phyloP scores from a whole-genome alignment of 192 early-diverging fungal species.

The Coemansia sp. region DNA sequence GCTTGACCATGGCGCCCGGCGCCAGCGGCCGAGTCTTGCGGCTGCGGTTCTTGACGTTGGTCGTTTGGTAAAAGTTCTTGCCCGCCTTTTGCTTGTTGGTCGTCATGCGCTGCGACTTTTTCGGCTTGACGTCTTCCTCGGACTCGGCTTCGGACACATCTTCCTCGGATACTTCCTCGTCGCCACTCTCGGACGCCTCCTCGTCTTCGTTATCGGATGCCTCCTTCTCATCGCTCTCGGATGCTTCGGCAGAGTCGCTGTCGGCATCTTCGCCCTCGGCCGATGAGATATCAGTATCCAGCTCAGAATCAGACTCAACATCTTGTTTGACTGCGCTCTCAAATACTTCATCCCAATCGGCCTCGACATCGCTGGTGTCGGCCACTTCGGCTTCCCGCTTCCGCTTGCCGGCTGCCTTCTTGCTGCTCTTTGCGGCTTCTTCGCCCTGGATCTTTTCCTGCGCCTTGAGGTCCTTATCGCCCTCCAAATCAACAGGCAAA shows the following conservation, averaged over 20 bases:
- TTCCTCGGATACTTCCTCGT: conserved; percentile 16
- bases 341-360: conserved; percentile 89
- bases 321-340: conserved; percentile 72
- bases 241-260: conserved; percentile 10
- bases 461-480: conserved; percentile 57
- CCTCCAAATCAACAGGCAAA: conserved; percentile 76
- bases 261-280: conserved; percentile 41
- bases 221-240: conserved; percentile 20
- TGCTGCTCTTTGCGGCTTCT: conserved; percentile 26
- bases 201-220: conserved; percentile 21
- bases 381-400: conserved; percentile 40
- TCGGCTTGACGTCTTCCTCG: conserved; percentile 19
- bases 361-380: conserved; percentile 46
- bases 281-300: conserved; percentile 47
- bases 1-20: conserved; percentile 49
- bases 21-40: conserved; percentile 74
- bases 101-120: conserved; percentile 77
- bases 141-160: conserved; percentile 11
- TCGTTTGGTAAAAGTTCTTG: conserved; percentile 83
- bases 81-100: conserved; percentile 93
- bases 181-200: conserved; percentile 18
- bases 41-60: conserved; percentile 96
- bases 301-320: conserved; percentile 41
- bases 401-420: conserved; percentile 20
- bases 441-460: conserved; percentile 57